These are phyloP conservation scores for Oryza nivara DNA, from an alignment of 176 grass and related monocot genomes.

Conservation along the genomic window DNA sequence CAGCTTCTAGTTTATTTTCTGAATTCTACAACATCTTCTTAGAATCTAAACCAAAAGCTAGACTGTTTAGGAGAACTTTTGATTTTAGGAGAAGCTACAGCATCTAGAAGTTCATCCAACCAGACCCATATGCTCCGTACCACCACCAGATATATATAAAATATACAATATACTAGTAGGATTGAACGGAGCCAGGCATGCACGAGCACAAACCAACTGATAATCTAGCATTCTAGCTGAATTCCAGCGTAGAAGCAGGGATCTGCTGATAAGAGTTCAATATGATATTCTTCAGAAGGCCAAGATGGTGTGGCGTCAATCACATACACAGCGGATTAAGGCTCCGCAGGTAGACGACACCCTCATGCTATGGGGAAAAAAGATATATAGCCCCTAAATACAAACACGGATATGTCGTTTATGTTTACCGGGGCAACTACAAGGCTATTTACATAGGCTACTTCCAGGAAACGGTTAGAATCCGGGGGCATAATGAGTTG, in stretches of 20 bases:
- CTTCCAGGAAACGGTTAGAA: slow-evolving; percentile 36
- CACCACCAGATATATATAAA: no score
- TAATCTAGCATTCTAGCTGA: not conserved
- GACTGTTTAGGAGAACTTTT: no score
- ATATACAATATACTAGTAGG: no score
- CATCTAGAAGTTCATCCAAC: no score
- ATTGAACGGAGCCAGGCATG: not conserved
- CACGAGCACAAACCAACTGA: not conserved
- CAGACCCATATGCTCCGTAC: no score
- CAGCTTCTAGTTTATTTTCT: no score
- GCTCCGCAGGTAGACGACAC: not conserved
- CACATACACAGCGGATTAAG: not conserved
- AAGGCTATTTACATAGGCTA: slow-evolving; percentile 48
- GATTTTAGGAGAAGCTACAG: no score
- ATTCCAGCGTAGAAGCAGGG: not conserved
- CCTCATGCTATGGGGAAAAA: not conserved
- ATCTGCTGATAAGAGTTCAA: not conserved
- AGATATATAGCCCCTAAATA: slow-evolving; percentile 8
- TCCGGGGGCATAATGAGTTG: not conserved
- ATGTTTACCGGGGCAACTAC: slow-evolving; percentile 25
- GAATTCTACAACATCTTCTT: no score
- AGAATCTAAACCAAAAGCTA: no score
- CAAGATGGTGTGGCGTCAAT: not conserved
- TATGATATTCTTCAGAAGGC: slow-evolving; percentile 5
- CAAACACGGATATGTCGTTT: not conserved